Conservation (phyloP, 2,329 filamentous ascomycete genomes). For the Phoma sp. region DNA sequence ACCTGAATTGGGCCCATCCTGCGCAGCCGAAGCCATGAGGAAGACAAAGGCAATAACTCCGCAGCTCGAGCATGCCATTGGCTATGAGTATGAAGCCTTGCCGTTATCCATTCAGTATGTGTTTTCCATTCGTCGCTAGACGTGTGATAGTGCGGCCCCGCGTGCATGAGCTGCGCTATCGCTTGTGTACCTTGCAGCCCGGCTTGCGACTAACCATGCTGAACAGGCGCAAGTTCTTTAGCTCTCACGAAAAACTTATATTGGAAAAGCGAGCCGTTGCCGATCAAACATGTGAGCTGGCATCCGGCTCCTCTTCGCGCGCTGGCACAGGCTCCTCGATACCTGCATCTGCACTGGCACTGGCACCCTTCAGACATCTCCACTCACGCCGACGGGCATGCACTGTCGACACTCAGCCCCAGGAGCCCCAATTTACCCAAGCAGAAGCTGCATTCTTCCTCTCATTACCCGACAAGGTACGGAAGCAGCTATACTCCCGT, state of each 20-base stretch:
- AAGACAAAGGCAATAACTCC: constrained; percentile 30
- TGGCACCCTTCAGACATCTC: constrained; percentile 10
- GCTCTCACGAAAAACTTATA: constrained; percentile 71
- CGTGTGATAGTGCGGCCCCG: constrained; percentile 29
- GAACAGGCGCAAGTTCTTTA: constrained; percentile 70
- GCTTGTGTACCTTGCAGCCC: constrained; percentile 38
- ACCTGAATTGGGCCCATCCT: constrained; percentile 10
- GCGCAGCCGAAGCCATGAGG: constrained; percentile 36
- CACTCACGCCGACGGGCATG: constrained; percentile 5
- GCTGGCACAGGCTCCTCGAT: constrained; percentile 6
- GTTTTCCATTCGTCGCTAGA: constrained; percentile 15
- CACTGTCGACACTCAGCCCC: constrained; percentile 4
- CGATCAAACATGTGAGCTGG: constrained; percentile 22
- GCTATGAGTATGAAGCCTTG: constrained; percentile 45
- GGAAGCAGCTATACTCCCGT: constrained; percentile 70
- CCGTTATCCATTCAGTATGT: constrained; percentile 54
- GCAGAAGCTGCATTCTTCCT: constrained; percentile 72
- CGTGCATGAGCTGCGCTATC: constrained; percentile 33
- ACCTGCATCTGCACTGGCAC: constrained; percentile 3
- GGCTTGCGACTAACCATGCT: constrained; percentile 27
- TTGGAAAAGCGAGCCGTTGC: constrained; percentile 60
- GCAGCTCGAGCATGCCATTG: constrained; percentile 43
- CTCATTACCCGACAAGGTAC: constrained; percentile 74
- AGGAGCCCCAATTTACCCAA: constrained; percentile 51
- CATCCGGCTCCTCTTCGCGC: constrained; percentile 33